Conservation (phyloP, 108 stramenopile species). For the Cylindrotheca closterium region DNA sequence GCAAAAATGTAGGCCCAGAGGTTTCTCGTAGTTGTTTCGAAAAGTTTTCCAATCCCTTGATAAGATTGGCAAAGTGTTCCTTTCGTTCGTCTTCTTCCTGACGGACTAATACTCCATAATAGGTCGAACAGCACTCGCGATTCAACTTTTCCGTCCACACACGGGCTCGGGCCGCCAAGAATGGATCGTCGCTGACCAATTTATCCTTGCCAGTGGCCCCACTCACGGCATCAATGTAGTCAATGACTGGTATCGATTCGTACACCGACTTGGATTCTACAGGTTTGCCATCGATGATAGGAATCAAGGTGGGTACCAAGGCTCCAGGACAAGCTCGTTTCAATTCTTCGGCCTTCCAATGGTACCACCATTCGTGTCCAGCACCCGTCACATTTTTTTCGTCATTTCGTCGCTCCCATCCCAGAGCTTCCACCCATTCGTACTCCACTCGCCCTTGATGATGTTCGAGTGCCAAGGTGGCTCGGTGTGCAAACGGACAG, state of each 20-base stretch:
- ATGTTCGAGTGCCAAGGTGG: constrained; percentile 83
- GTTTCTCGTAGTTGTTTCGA: constrained; percentile 60
- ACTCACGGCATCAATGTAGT: constrained; percentile 72
- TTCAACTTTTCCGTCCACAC: constrained; percentile 81
- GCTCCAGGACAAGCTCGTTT: constrained; percentile 63
- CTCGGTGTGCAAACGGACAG: constrained; percentile 86
- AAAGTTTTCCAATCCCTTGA: constrained; percentile 59
- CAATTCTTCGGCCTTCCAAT: constrained; percentile 83
- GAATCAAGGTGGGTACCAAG: constrained; percentile 79
- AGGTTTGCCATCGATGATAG: constrained; percentile 30
- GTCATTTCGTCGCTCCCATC: constrained; percentile 80
- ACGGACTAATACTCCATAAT: constrained; percentile 78
- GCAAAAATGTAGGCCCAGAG: constrained; percentile 52
- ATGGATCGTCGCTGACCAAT: constrained; percentile 71
- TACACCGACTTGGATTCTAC: constrained; percentile 56
- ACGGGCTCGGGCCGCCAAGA: constrained; percentile 61
- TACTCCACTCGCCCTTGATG: constrained; percentile 69
- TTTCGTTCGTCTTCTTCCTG: constrained; percentile 60
- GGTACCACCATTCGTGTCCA: constrained; percentile 89
- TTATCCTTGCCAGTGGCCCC: constrained; percentile 50
- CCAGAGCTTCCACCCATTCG: constrained; percentile 81
- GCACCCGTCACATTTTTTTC: constrained; percentile 67
- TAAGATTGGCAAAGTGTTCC: constrained; percentile 60
- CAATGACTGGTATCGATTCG: constrained; percentile 72
- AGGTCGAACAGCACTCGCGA: constrained; percentile 78